Conservation (phyloP, 2,329 filamentous ascomycete genomes). For the Piedraia hortae region DNA sequence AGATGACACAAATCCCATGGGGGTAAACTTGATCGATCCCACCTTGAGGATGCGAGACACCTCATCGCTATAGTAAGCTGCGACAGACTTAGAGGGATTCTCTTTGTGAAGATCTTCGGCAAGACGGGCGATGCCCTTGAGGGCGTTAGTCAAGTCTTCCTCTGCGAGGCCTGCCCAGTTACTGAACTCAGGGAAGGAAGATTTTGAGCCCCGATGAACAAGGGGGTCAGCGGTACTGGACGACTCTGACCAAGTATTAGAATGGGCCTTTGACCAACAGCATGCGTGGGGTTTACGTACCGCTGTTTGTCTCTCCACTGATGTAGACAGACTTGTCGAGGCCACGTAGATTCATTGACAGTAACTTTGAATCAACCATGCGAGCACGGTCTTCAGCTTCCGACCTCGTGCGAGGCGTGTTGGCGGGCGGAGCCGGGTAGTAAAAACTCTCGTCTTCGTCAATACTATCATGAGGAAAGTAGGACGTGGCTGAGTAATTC, state of each 20-base stretch:
- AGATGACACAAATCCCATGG: conserved; percentile 4
- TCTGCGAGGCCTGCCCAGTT: conserved; percentile 11
- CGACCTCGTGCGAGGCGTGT: neutral
- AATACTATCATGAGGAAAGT: too few species aligned
- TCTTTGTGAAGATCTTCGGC: conserved; percentile 10
- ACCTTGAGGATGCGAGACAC: conserved; percentile 7
- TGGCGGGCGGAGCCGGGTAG: neutral
- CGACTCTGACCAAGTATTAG: too few species aligned
- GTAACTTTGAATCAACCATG: too few species aligned
- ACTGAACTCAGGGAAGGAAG: too few species aligned
- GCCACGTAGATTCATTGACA: neutral
- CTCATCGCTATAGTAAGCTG: conserved; percentile 9
- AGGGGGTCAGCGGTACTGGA: too few species aligned
- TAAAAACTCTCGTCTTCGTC: too few species aligned
- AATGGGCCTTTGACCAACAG: too few species aligned
- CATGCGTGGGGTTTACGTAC: neutral
- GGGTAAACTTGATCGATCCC: conserved; percentile 7
- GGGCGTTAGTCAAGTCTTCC: conserved; percentile 7
- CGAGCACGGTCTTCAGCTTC: neutral
- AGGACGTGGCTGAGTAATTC: too few species aligned
- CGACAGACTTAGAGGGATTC: conserved; percentile 6
- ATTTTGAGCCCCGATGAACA: too few species aligned
- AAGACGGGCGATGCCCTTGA: conserved; percentile 10
- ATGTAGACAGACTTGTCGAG: neutral
- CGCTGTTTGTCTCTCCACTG: neutral